These are phyloP conservation scores for Melocanna baccifera DNA, from an alignment of 176 grass and related monocot genomes.

Conservation along the genomic window DNA sequence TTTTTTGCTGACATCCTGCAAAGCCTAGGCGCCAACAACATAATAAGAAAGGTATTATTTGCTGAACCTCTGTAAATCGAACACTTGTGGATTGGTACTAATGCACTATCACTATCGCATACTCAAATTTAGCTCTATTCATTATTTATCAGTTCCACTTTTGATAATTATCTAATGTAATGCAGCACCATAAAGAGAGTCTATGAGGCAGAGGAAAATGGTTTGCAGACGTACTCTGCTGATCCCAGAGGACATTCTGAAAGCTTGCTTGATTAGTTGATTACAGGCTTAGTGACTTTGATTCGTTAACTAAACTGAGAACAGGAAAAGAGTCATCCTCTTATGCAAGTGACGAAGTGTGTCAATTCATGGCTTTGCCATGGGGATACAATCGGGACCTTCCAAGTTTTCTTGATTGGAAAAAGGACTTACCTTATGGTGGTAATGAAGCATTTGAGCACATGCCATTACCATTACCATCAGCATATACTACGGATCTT, in stretches of 20 bases:
- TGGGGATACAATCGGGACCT: slow-evolving; percentile 10
- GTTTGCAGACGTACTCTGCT: slow-evolving; percentile 13
- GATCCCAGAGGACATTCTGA: background rate
- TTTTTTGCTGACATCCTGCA: slow-evolving; percentile 50
- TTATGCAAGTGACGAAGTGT: slow-evolving; percentile 1
- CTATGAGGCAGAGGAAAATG: background rate
- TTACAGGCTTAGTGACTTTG: slow-evolving; percentile 14
- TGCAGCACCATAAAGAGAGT: slow-evolving; percentile 32
- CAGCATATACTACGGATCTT: slow-evolving; percentile 12
- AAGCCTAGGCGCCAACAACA: slow-evolving; percentile 43
- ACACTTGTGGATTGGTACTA: background rate
- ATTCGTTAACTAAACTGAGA: background rate
- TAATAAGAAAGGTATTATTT: slow-evolving; percentile 40
- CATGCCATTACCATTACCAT: slow-evolving; percentile 44
- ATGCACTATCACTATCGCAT: background rate
- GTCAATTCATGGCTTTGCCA: slow-evolving; percentile 37
- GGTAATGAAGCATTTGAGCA: slow-evolving; percentile 27
- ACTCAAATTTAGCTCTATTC: slow-evolving; percentile 8
- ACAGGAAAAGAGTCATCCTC: slow-evolving; percentile 10
- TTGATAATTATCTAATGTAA: slow-evolving; percentile 24
- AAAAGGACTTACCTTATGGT: slow-evolving; percentile 6
- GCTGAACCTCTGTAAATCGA: background rate
- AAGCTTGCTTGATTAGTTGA: slow-evolving; percentile 38
- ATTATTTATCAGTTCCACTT: slow-evolving; percentile 16
- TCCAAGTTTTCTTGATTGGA: slow-evolving; percentile 35